Evolutionary conservation across 164 flowering plant genomes (phyloP).

Genomic region (Annona cherimola): DNA sequence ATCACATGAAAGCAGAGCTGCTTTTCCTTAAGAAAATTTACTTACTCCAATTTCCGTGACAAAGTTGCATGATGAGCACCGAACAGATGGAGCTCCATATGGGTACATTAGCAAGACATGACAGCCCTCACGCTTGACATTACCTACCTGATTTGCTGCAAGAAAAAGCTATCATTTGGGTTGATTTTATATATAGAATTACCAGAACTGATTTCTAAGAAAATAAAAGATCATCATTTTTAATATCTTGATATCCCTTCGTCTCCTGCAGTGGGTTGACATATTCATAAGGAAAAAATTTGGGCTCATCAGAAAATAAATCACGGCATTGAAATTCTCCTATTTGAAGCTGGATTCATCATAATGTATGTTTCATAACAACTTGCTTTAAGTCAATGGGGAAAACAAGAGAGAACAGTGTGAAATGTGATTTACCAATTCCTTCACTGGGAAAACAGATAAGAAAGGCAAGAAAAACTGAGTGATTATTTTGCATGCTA

Average conservation of each 20-base stretch:
- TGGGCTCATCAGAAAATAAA: background rate
- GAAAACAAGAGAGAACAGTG: background rate
- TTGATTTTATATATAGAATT: background rate
- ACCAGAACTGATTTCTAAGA: background rate
- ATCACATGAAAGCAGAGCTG: background rate
- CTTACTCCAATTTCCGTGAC: slow-evolving; percentile 78
- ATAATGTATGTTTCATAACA: no score
- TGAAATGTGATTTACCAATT: background rate
- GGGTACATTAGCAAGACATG: slow-evolving; percentile 74
- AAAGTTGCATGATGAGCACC: slow-evolving; percentile 57
- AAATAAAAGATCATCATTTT: background rate
- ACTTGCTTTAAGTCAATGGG: background rate
- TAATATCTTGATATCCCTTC: background rate
- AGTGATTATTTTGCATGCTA: no score
- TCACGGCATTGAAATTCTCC: background rate
- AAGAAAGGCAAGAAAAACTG: no score
- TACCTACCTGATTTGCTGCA: slow-evolving; percentile 81
- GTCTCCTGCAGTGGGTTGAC: background rate
- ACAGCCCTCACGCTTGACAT: slow-evolving; percentile 75
- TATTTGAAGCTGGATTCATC: background rate
- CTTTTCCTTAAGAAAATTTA: background rate
- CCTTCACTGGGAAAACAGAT: no score
- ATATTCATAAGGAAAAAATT: background rate
- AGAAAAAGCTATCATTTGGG: background rate
- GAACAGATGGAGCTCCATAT: slow-evolving; percentile 69